Base-by-base conservation (phyloP, 2,329 filamentous ascomycete species). In the Hypocrella siamensis region DNA sequence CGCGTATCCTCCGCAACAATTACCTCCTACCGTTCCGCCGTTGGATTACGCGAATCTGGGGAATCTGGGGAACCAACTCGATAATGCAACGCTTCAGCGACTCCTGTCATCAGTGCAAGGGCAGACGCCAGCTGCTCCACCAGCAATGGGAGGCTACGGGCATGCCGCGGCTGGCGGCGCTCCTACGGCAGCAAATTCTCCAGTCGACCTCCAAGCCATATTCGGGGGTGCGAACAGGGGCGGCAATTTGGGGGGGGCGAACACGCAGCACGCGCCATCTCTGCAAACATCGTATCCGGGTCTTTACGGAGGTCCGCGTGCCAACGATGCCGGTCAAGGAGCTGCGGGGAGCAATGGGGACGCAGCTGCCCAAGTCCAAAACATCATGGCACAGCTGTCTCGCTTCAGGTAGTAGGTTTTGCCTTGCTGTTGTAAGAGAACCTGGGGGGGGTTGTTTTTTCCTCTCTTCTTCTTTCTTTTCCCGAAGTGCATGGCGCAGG, bases 371-470 rank as follows among this genome's bases (percentile, higher is more conserved):
- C 63, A 73, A 32, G 64, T 84, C 42, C 70, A 78, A 48, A 78
- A 80, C 43, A 81, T 85, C 31, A 79, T 85, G 69, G 75, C 76
- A 11, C 74, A 81, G 44, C 56, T 84, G 36, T 70, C 75, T 29
- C 71, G 68, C 42, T 78, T 71, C 45, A 64, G 74, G 39, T 67
- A 75, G 46, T 72, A 28, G 42, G 14, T 22, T 22, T 22, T 22
- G 21, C 21, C 7, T 22, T 7, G 7, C 7, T 22, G 21, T 22
- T 22, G 7, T 22, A 12, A 7, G 21, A 22, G 12, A 22, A n/a
- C n/a, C n/a, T n/a, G n/a, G n/a, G n/a, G n/a, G n/a, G n/a, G 7
- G 21, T 22, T 22, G 7, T 22, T 22, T 22, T 22, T 22, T 22
- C 12, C 12, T 22, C 12, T 22, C 12, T 22, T 22, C 12, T 28